Conservation (phyloP, 345 rosid genomes). For the Acer saccharum region DNA sequence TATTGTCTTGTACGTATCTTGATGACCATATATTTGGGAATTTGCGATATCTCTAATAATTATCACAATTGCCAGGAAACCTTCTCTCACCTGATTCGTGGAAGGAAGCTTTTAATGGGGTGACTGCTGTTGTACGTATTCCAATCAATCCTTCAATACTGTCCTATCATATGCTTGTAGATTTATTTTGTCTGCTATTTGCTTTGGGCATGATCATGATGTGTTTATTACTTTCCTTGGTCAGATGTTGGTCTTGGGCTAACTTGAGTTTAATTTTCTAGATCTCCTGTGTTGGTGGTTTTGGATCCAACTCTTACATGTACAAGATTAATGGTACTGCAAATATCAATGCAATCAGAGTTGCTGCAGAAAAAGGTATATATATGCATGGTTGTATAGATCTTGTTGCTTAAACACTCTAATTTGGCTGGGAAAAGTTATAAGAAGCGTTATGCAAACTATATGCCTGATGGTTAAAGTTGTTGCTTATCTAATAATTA, state of each 20-base stretch:
- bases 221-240: conserved; percentile 11
- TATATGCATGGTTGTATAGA: neutral
- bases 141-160: neutral
- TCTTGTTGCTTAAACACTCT: neutral
- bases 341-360: conserved; percentile 89
- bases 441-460: neutral
- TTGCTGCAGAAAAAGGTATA: conserved; percentile 88
- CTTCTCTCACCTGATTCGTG: conserved; percentile 81
- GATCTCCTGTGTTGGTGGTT: conserved; percentile 97
- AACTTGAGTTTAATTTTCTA: conserved; percentile 37
- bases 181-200: conserved; percentile 3
- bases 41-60: conserved; percentile 12
- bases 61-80: conserved; percentile 51
- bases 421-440: neutral
- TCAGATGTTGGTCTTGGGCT: conserved; percentile 16
- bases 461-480: neutral
- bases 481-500: neutral
- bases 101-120: conserved; percentile 84
- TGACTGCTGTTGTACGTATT: conserved; percentile 78
- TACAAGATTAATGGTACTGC: conserved; percentile 97
- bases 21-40: neutral
- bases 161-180: neutral
- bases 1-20: conserved; percentile 6
- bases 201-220: neutral
- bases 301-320: conserved; percentile 93